Evolutionary conservation across 139 green algal species (phyloP), one percentile per base, ranked within the genome.

Genomic region (Yamagishiella unicocca): DNA sequence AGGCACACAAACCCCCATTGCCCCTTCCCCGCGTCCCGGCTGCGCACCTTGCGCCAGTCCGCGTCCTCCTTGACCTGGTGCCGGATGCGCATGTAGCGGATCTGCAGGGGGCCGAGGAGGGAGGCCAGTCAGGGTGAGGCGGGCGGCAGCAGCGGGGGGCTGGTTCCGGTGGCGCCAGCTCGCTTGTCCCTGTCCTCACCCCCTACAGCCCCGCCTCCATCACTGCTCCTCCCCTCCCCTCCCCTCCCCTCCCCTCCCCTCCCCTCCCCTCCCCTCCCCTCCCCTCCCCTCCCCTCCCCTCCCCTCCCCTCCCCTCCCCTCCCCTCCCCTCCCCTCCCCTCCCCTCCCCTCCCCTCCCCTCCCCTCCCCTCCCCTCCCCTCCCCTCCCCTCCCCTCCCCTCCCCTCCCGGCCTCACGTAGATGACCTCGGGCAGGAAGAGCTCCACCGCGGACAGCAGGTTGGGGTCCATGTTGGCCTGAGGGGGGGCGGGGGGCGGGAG

Each of bases 31-130:
- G n/a, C n/a, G n/a, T n/a, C n/a, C n/a, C n/a, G n/a, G n/a, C n/a
- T n/a, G n/a, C n/a, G 8, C 75, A 84, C 81, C 81, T 87, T 87
- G 46, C 81, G 81, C 66, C 66, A 87, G 66, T 87, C 66, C 12
- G 10, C 66, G 81, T 78, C 46, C 81, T 87, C 81, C 66, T 87
- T 87, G 33, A 87, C 81, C 29, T 55, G 54, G 81, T 87, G 81
- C 17, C 19, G 19, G 5, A 87, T 54, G 25, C 35, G 31, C 31
- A 87, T 29, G 66, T 80, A 70, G n/a, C 80, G 80, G 33, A 86
- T 50, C 62, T 76, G 62, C 5, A 4, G 46, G 10, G 12, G 21
- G 50, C 12, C 50, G 50, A 17, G 50, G 12, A 17, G 50, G 50
- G 12, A 17, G 50, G 50, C 50, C 12, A 17, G 50, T n/a, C n/a